These are phyloP conservation scores for Tylopilus sp. DNA, from an alignment of 768 basidiomycete species.

Conservation along the genomic window DNA sequence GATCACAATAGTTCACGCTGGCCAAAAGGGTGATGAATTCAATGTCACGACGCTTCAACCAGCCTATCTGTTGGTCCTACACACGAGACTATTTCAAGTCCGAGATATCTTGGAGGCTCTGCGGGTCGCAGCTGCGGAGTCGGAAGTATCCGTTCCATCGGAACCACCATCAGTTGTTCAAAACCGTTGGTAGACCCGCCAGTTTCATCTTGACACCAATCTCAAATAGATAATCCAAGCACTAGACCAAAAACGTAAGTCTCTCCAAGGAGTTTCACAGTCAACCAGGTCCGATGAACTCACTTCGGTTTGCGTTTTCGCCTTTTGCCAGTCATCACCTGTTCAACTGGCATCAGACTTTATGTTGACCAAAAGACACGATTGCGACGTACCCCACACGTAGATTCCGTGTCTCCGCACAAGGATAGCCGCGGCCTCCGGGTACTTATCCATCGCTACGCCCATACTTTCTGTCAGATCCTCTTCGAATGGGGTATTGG, in stretches of 20 bases:
- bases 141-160: background rate
- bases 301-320: slow-evolving; percentile 85
- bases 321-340: slow-evolving; percentile 79
- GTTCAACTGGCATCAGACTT: slow-evolving; percentile 8
- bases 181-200: slow-evolving; percentile 53
- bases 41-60: background rate
- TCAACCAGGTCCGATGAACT: background rate
- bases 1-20: background rate
- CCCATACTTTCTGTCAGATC: slow-evolving; percentile 88
- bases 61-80: too few species aligned
- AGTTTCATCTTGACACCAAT: slow-evolving; percentile 80
- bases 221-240: slow-evolving; percentile 89
- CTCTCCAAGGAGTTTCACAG: background rate
- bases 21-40: background rate
- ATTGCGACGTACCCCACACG: slow-evolving; percentile 66
- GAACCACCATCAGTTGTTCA: slow-evolving; percentile 16
- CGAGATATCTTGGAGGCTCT: background rate
- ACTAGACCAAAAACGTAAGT: slow-evolving; percentile 42
- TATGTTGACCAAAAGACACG: background rate
- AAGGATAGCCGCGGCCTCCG: slow-evolving; percentile 73
- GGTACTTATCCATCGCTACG: slow-evolving; percentile 75
- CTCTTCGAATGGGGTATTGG: slow-evolving; percentile 89
- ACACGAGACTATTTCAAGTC: background rate
- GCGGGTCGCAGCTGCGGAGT: background rate
- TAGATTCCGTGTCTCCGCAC: slow-evolving; percentile 81